Evolutionary conservation across 1,284 basidiomycete genomes (phyloP).

Genomic region (Exsudoporus floridanus): DNA sequence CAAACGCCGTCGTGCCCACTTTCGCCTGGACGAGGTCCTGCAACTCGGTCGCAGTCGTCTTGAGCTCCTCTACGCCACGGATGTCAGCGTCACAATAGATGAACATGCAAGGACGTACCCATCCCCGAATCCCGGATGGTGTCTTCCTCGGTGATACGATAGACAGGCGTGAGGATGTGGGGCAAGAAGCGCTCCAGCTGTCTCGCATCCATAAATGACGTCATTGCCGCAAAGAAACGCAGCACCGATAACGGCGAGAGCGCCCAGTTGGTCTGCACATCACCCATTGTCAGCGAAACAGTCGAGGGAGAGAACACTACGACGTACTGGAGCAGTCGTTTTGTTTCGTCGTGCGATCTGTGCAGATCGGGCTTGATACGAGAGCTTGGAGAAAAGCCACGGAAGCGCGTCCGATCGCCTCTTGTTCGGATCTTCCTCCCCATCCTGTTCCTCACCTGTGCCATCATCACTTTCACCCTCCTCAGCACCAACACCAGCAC

Average conservation of each 20-base stretch:
- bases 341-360: conserved; percentile 66
- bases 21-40: conserved; percentile 86
- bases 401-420: conserved; percentile 63
- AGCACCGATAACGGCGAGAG: conserved; percentile 79
- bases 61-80: conserved; percentile 68
- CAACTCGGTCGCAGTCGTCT: conserved; percentile 80
- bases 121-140: conserved; percentile 74
- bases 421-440: conserved; percentile 30
- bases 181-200: conserved; percentile 70
- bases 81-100: not conserved
- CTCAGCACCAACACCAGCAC: not conserved
- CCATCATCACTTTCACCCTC: conserved; percentile 23
- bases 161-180: conserved; percentile 85
- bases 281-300: conserved; percentile 7
- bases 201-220: conserved; percentile 61
- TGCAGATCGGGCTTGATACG: conserved; percentile 80
- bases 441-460: conserved; percentile 12
- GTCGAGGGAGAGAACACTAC: not conserved
- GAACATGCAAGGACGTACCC: conserved; percentile 50
- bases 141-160: conserved; percentile 86
- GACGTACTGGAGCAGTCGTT: conserved; percentile 43
- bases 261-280: conserved; percentile 64
- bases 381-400: conserved; percentile 94
- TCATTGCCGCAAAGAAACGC: conserved; percentile 94
- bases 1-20: conserved; percentile 83